Percentiles rank a stretch among this genome's conserved stretches.
Evolutionary conservation across 2,329 filamentous ascomycete genomes (phyloP).

Genomic region (Aspergillus calidoustus): DNA sequence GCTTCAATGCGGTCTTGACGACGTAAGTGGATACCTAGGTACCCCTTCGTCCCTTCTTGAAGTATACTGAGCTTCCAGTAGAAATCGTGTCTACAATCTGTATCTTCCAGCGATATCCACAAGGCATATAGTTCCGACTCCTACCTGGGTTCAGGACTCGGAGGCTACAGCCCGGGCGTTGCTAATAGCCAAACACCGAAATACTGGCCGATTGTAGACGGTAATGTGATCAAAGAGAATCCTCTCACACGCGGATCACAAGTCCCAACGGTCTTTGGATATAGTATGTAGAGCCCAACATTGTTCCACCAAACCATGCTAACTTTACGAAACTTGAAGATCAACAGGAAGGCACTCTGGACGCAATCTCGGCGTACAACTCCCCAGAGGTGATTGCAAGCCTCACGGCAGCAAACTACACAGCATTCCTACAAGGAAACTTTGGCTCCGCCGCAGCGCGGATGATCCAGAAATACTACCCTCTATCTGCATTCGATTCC

Average conservation of each 20-base stretch:
- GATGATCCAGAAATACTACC: conserved; percentile 22
- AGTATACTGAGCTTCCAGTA: conserved; percentile 16
- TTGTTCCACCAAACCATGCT: background rate
- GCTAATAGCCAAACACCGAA: background rate
- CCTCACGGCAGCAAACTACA: conserved; percentile 19
- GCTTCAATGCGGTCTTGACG: background rate
- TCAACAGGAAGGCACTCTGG: conserved; percentile 6
- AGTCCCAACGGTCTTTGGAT: conserved; percentile 29
- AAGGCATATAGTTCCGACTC: conserved; percentile 15
- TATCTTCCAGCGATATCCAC: conserved; percentile 16
- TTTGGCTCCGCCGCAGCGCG: conserved; percentile 25
- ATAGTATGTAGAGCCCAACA: conserved; percentile 22
- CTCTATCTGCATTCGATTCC: conserved; percentile 16
- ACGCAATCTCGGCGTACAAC: background rate
- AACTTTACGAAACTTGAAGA: background rate
- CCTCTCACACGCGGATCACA: conserved; percentile 21
- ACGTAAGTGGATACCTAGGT: background rate
- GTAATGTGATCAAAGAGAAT: conserved; percentile 23
- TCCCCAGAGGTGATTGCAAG: background rate
- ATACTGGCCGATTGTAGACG: conserved; percentile 28
- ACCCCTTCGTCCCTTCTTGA: background rate
- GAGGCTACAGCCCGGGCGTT: background rate
- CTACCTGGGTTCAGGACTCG: conserved; percentile 3
- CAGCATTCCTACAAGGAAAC: conserved; percentile 22
- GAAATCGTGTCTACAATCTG: conserved; percentile 28